A percentile compares a stretch with the other conserved stretches of the same genome.
These are phyloP conservation scores for Neurospora africana DNA, from an alignment of 495 filamentous ascomycete species.

Conservation along the genomic window DNA sequence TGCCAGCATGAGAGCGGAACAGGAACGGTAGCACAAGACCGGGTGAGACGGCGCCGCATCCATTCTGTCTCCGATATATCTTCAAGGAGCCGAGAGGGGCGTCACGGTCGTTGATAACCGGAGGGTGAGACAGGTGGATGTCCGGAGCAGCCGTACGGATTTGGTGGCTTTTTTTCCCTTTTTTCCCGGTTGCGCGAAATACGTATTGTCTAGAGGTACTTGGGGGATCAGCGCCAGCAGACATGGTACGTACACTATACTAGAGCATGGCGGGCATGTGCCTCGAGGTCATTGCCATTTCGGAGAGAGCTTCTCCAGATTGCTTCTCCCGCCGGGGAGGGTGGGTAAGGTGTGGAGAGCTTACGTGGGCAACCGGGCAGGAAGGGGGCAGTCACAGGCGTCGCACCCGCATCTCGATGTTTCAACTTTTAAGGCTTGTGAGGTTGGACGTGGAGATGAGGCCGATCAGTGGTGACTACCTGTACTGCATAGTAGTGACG, in stretches of 20 bases:
- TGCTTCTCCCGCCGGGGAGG: background rate
- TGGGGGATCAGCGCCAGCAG: background rate
- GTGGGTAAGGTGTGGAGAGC: background rate
- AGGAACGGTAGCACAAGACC: background rate
- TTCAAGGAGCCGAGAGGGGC: background rate
- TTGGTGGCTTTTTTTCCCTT: background rate
- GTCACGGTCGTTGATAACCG: background rate
- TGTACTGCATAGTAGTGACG: too few relatives aligned
- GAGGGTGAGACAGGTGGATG: background rate
- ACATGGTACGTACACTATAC: too few relatives aligned
- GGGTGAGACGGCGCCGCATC: background rate
- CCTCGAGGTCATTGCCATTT: background rate
- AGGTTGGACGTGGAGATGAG: background rate
- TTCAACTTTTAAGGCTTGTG: background rate
- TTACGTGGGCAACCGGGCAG: background rate
- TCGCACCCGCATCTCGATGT: background rate
- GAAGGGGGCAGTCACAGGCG: background rate
- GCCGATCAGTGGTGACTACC: background rate
- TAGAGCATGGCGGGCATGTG: background rate
- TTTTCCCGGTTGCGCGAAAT: background rate
- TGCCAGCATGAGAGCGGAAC: background rate
- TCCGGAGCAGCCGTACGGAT: background rate
- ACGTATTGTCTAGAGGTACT: background rate
- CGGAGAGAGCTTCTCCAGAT: background rate
- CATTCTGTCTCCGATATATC: background rate